Conservation (phyloP, 2,329 filamentous ascomycete genomes). For the Zymoseptoria pseudotritici region DNA sequence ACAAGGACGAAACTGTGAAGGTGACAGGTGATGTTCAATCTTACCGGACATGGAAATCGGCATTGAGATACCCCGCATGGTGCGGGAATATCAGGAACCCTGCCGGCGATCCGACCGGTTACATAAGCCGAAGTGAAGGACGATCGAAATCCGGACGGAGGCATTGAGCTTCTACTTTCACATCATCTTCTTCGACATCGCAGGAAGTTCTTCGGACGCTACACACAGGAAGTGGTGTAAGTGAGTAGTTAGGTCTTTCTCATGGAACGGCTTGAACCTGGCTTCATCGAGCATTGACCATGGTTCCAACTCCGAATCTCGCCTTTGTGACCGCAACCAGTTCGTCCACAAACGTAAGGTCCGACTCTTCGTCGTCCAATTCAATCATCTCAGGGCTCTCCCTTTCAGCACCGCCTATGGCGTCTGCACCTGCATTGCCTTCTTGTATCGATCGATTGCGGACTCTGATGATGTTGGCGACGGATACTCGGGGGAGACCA, state of each 20-base stretch:
- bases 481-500: neutral
- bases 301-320: conserved; percentile 12
- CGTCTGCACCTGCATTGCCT: neutral
- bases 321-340: conserved; percentile 27
- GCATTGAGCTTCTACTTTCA: neutral
- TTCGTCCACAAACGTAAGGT: conserved; percentile 34
- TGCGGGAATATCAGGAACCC: neutral
- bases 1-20: neutral
- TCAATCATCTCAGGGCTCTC: neutral
- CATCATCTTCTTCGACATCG: neutral
- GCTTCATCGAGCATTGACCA: neutral
- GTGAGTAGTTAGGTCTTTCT: neutral
- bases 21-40: neutral
- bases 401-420: neutral
- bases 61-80: neutral
- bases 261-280: neutral
- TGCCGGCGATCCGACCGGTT: neutral
- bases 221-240: neutral
- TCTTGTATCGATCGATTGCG: neutral
- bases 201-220: neutral
- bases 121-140: neutral
- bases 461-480: neutral
- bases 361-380: neutral
- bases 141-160: neutral
- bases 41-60: neutral